phyloP scores from a whole-genome alignment of 1,139 yeast species.

The Lodderomyces margitis region DNA sequence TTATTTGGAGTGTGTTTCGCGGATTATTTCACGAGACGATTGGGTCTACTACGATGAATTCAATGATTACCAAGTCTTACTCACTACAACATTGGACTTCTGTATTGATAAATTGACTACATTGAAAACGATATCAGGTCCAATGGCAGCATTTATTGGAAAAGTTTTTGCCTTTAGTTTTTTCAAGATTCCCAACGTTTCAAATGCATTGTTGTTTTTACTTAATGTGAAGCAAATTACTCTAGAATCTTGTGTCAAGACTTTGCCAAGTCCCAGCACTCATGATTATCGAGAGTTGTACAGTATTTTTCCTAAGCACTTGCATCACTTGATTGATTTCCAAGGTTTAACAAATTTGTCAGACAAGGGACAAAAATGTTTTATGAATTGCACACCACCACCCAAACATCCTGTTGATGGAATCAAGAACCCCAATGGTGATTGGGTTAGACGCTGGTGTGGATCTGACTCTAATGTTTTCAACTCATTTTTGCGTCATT shows the following conservation, averaged over 20 bases:
- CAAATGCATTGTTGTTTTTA: constrained; percentile 59
- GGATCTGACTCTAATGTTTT: constrained; percentile 63
- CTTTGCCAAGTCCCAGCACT: constrained; percentile 3
- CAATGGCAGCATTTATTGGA: constrained; percentile 74
- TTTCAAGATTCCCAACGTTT: constrained; percentile 59
- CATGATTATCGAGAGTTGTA: constrained; percentile 9
- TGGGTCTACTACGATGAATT: constrained; percentile 43
- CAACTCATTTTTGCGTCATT: constrained; percentile 73
- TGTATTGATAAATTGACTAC: constrained; percentile 51
- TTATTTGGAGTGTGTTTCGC: constrained; percentile 69
- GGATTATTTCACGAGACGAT: constrained; percentile 62
- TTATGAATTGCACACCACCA: constrained; percentile 42
- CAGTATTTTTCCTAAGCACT: constrained; percentile 36
- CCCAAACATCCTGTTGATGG: constrained; percentile 57
- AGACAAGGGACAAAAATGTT: constrained; percentile 24
- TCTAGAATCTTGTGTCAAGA: constrained; percentile 28
- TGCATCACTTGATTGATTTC: constrained; percentile 38
- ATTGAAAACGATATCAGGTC: constrained; percentile 54
- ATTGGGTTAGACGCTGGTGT: constrained; percentile 62
- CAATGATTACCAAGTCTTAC: constrained; percentile 28
- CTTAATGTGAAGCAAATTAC: constrained; percentile 52
- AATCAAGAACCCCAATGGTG: constrained; percentile 58
- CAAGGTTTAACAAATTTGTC: constrained; percentile 25
- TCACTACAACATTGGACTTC: constrained; percentile 56
- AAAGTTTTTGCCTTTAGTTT: constrained; percentile 71